Conservation (phyloP, 1,139 yeast species). For the Wickerhamomyces sp. region DNA sequence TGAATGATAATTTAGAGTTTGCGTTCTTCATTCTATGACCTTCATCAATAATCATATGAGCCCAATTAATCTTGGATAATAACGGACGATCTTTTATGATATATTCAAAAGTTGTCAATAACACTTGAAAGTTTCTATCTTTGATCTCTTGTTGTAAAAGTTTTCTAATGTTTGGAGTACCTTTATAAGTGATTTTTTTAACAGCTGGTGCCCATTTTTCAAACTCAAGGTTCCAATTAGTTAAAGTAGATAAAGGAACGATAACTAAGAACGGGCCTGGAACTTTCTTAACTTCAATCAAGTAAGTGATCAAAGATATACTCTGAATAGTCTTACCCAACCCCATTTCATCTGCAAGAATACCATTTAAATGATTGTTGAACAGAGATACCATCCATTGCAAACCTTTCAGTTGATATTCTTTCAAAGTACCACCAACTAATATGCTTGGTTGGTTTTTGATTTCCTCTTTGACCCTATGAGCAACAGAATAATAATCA, state of each 20-base stretch:
- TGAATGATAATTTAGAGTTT: slow-evolving; percentile 65
- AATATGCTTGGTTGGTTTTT: slow-evolving; percentile 60
- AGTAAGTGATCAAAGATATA: slow-evolving; percentile 68
- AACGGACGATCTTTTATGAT: slow-evolving; percentile 70
- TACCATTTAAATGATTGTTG: slow-evolving; percentile 92
- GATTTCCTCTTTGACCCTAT: slow-evolving; percentile 63
- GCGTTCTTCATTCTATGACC: slow-evolving; percentile 87
- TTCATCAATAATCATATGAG: slow-evolving; percentile 85
- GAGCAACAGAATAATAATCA: slow-evolving; percentile 80
- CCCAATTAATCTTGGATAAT: slow-evolving; percentile 67
- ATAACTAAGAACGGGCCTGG: slow-evolving; percentile 73
- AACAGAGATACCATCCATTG: slow-evolving; percentile 98
- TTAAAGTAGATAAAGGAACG: slow-evolving; percentile 78
- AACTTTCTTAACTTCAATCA: slow-evolving; percentile 63
- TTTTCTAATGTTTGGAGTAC: slow-evolving; percentile 68
- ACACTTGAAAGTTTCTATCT: slow-evolving; percentile 66
- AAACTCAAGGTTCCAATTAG: slow-evolving; percentile 83
- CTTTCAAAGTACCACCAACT: slow-evolving; percentile 87
- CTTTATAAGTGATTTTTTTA: slow-evolving; percentile 67
- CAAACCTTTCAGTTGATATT: slow-evolving; percentile 87
- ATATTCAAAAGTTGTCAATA: slow-evolving; percentile 77
- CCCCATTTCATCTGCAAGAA: slow-evolving; percentile 93
- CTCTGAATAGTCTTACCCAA: slow-evolving; percentile 87
- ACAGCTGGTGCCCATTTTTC: slow-evolving; percentile 84
- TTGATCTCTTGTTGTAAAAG: slow-evolving; percentile 57